Evolutionary conservation across 306 rosid genomes (phyloP), one percentile per base, ranked within the genome.

Genomic region (Rosa multiflora): DNA sequence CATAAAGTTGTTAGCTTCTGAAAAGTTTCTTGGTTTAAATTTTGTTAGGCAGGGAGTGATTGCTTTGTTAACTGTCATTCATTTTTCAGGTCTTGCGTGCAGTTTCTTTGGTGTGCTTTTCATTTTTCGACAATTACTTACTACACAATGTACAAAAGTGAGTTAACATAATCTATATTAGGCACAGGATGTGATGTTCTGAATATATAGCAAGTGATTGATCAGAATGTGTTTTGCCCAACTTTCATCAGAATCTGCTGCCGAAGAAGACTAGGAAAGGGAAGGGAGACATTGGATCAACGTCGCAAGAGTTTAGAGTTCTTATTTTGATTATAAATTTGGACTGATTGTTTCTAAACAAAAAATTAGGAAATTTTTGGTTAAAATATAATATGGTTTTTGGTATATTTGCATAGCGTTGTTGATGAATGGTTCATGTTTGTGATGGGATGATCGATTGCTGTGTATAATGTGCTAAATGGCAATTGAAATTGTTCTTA

Each of bases 31-130:
- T 76, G 15, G 42, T 51, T 10, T 64, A 23, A 13, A 67, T 58
- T 66, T 17, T 76, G 44, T 59, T 61, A 43, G 78, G 78, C 75
- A 78, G 49, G 47, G 10, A 14, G 42, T 55, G 77, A 81, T 67
- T 73, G 51, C 67, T 83, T 67, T 67, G 62, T 84, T 21, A 53
- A 56, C 59, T 74, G 39, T 76, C 35, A n/a, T 64, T 70, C 70
- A 58, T 61, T 76, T 82, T 88, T 58, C 90, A 93, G 98, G 90
- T 87, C 87, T 93, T 62, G 89, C 91, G 44, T 93, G 98, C 83
- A 91, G 98, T 87, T 93, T 87, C 85, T 88, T 91, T 61, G 97
- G 98, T 8, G 94, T 93, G 70, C 87, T 93, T 80, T 86, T 91
- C 80, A 83, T 87, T 82, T 91, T 84, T 46, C 88, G 83, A 62